phyloP scores from a whole-genome alignment of 208 protist species.

The Wallacemonas sp. region DNA sequence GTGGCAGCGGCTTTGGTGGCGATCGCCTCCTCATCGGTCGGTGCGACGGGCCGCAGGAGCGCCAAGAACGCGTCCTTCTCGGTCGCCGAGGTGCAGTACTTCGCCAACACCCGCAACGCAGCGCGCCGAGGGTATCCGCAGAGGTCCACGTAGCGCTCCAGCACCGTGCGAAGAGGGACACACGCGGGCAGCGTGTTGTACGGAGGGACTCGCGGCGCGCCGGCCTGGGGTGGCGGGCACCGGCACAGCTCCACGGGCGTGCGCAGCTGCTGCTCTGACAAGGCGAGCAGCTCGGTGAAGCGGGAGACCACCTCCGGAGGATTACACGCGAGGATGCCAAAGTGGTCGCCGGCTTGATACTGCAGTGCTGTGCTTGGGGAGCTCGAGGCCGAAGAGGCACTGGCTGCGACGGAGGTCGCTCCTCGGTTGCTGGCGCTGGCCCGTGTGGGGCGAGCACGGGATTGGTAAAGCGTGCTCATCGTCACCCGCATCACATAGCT shows the following conservation, averaged over 20 bases:
- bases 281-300: conserved; percentile 46
- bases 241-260: conserved; percentile 54
- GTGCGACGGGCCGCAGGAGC: conserved; percentile 23
- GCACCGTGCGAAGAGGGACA: conserved; percentile 55
- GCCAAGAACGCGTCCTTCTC: conserved; percentile 62
- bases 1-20: neutral
- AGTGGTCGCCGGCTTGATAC: conserved; percentile 93
- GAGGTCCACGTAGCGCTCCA: conserved; percentile 84
- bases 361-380: conserved; percentile 21
- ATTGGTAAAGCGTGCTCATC: conserved; percentile 16
- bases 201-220: conserved; percentile 27
- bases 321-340: conserved; percentile 90
- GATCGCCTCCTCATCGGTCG: neutral
- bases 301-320: conserved; percentile 65
- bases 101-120: conserved; percentile 58
- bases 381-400: conserved; percentile 33
- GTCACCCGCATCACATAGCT: conserved; percentile 59
- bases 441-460: neutral
- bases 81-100: conserved; percentile 54
- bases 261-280: conserved; percentile 40
- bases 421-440: too few species aligned
- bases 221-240: conserved; percentile 16
- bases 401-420: too few species aligned
- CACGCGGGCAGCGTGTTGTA: conserved; percentile 65
- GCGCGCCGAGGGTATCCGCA: conserved; percentile 64